These are phyloP conservation scores for Trichosporon ovoides DNA, from an alignment of 1,284 basidiomycete genomes.

Conservation along the genomic window DNA sequence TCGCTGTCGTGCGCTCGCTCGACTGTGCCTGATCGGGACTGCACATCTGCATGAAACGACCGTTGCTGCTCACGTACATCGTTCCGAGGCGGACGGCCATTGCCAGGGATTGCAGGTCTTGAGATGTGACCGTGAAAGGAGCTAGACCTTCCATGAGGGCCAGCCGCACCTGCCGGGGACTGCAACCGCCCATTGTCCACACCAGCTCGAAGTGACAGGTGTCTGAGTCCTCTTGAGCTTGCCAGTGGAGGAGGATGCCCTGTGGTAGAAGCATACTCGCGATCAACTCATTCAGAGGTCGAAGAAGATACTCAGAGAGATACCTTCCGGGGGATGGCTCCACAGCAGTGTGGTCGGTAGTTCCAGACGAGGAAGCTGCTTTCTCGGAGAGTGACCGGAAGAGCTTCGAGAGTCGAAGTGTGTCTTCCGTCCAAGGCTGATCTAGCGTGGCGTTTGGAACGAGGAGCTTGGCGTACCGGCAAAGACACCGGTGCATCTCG, in stretches of 20 bases:
- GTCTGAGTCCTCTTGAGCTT: background rate
- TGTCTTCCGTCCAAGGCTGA: background rate
- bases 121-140: background rate
- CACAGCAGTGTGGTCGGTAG: background rate
- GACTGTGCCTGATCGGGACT: background rate
- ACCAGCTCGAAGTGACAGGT: conserved; percentile 9
- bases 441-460: background rate
- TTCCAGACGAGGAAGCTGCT: background rate
- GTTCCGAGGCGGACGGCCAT: background rate
- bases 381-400: background rate
- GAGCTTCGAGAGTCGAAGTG: background rate
- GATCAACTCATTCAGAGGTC: conserved; percentile 16
- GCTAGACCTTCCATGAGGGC: background rate
- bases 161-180: background rate
- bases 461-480: background rate
- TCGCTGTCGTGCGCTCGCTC: background rate
- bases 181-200: background rate
- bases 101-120: background rate
- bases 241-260: conserved; percentile 13
- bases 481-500: background rate
- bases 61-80: background rate
- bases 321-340: background rate
- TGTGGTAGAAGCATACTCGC: conserved; percentile 11
- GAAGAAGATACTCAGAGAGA: conserved; percentile 12
- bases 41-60: background rate